These are phyloP conservation scores for Saccharomycopsis malanga DNA, from an alignment of 805 yeast species.

Conservation along the genomic window DNA sequence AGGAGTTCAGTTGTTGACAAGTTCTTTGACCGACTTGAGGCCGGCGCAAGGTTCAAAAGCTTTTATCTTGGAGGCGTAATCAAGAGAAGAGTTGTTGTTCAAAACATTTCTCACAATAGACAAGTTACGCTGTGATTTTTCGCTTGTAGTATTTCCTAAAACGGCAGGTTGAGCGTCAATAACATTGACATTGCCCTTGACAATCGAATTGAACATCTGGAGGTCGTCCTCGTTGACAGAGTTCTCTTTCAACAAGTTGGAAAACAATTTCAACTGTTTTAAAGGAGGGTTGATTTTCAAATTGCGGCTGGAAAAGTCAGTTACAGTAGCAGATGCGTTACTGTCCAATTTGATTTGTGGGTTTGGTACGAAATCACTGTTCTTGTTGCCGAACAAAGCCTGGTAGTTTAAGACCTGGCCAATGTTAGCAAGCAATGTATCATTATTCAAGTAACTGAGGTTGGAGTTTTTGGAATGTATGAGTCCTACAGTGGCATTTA, in stretches of 20 bases:
- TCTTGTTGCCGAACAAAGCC: neutral
- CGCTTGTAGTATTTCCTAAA: neutral
- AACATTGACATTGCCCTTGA: constrained; percentile 14
- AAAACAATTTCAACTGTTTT: constrained; percentile 12
- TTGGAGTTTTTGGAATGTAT: constrained; percentile 4
- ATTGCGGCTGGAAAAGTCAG: constrained; percentile 1
- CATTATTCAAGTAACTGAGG: constrained; percentile 5
- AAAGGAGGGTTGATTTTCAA: neutral
- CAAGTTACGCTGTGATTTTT: constrained; percentile 25
- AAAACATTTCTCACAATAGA: constrained; percentile 25
- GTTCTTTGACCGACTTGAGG: constrained; percentile 25
- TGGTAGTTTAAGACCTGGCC: constrained; percentile 7
- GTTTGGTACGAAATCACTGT: neutral
- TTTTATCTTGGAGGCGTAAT: constrained; percentile 24
- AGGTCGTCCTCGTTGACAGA: constrained; percentile 1
- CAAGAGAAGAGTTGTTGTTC: constrained; percentile 25
- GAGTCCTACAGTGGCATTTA: constrained; percentile 13
- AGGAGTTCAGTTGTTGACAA: constrained; percentile 3
- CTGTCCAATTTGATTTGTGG: constrained; percentile 9
- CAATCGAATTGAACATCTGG: constrained; percentile 6
- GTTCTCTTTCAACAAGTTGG: constrained; percentile 2
- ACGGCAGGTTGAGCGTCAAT: neutral
- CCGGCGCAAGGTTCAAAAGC: constrained; percentile 28
- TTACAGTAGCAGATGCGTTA: constrained; percentile 2
- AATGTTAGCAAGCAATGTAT: constrained; percentile 6